A percentile compares a stretch with the other conserved stretches of the same genome.
Evolutionary conservation across 176 grass and related monocot genomes (phyloP).

Genomic region (Chloris gayana): DNA sequence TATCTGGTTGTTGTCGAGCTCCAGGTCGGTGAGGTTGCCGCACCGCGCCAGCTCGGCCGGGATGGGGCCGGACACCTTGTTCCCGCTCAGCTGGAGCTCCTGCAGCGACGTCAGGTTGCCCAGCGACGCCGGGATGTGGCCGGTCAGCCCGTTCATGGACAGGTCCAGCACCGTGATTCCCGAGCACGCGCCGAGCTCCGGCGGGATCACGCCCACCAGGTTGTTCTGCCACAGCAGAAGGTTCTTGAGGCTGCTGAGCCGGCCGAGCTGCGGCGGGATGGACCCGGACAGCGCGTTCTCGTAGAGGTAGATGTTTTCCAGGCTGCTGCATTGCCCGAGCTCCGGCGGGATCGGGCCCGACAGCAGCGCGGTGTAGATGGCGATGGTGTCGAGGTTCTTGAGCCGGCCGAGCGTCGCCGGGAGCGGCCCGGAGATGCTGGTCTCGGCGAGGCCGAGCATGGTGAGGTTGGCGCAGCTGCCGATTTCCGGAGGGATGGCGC

Average conservation of each 20-base stretch:
- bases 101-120: slow-evolving; percentile 65
- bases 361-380: slow-evolving; percentile 74
- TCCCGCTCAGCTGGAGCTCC: slow-evolving; percentile 77
- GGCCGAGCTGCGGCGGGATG: slow-evolving; percentile 70
- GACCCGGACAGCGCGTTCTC: slow-evolving; percentile 72
- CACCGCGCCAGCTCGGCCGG: slow-evolving; percentile 64
- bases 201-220: slow-evolving; percentile 83
- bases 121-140: slow-evolving; percentile 74
- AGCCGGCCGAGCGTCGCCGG: slow-evolving; percentile 56
- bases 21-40: slow-evolving; percentile 79
- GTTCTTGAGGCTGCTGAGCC: slow-evolving; percentile 55
- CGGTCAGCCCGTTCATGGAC: slow-evolving; percentile 75
- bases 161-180: slow-evolving; percentile 62
- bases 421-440: slow-evolving; percentile 66
- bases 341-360: slow-evolving; percentile 76
- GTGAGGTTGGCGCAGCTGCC: slow-evolving; percentile 63
- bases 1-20: slow-evolving; percentile 95
- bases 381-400: slow-evolving; percentile 66
- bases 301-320: slow-evolving; percentile 80
- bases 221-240: slow-evolving; percentile 88
- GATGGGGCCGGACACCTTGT: slow-evolving; percentile 68
- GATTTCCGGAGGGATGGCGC: slow-evolving; percentile 60
- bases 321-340: slow-evolving; percentile 55
- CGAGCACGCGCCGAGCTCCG: slow-evolving; percentile 59
- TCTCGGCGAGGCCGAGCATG: slow-evolving; percentile 81